These are phyloP conservation scores for Selenicereus undatus DNA, from an alignment of 148 eudicot genomes.

Conservation along the genomic window DNA sequence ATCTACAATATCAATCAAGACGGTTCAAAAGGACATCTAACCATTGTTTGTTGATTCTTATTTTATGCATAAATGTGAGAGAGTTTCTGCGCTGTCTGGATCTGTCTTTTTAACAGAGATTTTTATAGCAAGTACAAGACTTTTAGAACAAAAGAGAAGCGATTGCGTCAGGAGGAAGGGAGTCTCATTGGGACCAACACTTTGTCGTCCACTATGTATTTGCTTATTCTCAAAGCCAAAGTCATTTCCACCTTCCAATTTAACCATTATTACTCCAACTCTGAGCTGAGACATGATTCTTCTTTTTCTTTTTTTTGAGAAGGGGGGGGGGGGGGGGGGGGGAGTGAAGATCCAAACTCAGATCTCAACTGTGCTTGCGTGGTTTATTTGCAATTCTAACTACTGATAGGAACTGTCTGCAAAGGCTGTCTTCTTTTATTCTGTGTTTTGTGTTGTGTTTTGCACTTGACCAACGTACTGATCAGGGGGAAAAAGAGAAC, in stretches of 20 bases:
- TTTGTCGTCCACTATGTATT: not conserved
- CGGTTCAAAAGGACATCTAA: not conserved
- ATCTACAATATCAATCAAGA: too few relatives aligned
- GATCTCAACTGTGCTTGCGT: too few relatives aligned
- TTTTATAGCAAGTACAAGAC: not conserved
- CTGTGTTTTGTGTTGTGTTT: too few relatives aligned
- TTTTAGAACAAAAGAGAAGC: not conserved
- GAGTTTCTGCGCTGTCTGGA: not conserved
- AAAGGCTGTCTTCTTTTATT: too few relatives aligned
- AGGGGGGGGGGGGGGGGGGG: too few relatives aligned
- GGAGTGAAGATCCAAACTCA: too few relatives aligned
- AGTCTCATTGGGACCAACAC: not conserved
- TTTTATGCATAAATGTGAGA: not conserved
- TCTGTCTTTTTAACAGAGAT: not conserved
- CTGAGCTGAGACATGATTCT: too few relatives aligned
- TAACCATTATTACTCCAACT: not conserved
- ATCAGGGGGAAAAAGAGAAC: too few relatives aligned
- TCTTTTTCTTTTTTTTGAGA: too few relatives aligned
- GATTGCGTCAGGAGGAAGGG: not conserved
- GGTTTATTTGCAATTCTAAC: too few relatives aligned
- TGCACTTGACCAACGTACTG: too few relatives aligned
- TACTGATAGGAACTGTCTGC: too few relatives aligned
- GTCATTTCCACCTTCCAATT: not conserved
- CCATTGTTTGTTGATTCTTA: not conserved
- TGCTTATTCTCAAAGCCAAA: conserved; percentile 1